Evolutionary conservation across 495 filamentous ascomycete genomes (phyloP).

Genomic region (Tuber calosporum): DNA sequence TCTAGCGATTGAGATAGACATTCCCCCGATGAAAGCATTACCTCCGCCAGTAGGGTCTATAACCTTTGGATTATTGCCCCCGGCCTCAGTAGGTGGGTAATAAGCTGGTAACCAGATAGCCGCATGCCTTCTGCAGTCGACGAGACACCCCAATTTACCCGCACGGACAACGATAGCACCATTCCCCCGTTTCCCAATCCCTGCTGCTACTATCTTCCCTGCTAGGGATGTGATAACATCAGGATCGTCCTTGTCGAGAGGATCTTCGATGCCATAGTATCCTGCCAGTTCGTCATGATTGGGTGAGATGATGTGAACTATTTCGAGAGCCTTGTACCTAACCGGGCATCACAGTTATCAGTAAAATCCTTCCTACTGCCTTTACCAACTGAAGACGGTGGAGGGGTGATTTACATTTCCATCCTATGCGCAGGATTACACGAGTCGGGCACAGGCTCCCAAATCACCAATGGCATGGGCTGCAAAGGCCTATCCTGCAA

Average conservation of each 20-base stretch:
- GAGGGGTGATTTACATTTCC: conserved; percentile 54
- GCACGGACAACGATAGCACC: conserved; percentile 51
- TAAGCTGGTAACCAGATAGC: conserved; percentile 53
- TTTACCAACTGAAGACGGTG: neutral
- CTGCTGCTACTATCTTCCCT: conserved; percentile 49
- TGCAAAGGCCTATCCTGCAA: conserved; percentile 8
- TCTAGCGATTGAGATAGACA: conserved; percentile 67
- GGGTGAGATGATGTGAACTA: conserved; percentile 78
- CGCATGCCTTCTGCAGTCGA: conserved; percentile 37
- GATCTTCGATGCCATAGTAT: conserved; percentile 59
- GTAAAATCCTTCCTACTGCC: neutral
- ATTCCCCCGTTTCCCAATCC: conserved; percentile 45
- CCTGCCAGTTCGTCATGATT: conserved; percentile 79
- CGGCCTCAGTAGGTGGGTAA: conserved; percentile 41
- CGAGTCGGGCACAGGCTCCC: conserved; percentile 89
- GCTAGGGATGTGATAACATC: conserved; percentile 45
- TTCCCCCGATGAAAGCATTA: conserved; percentile 80
- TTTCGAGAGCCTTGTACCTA: conserved; percentile 27
- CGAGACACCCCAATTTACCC: conserved; percentile 47
- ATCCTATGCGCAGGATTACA: conserved; percentile 56
- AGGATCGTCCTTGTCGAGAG: conserved; percentile 44
- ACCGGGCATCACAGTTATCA: conserved; percentile 43
- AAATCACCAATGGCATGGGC: conserved; percentile 54
- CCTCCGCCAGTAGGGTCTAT: conserved; percentile 94
- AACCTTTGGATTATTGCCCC: conserved; percentile 49